phyloP scores from a whole-genome alignment of 2,329 filamentous ascomycete genomes.

The Fonsecaea multimorphosa region DNA sequence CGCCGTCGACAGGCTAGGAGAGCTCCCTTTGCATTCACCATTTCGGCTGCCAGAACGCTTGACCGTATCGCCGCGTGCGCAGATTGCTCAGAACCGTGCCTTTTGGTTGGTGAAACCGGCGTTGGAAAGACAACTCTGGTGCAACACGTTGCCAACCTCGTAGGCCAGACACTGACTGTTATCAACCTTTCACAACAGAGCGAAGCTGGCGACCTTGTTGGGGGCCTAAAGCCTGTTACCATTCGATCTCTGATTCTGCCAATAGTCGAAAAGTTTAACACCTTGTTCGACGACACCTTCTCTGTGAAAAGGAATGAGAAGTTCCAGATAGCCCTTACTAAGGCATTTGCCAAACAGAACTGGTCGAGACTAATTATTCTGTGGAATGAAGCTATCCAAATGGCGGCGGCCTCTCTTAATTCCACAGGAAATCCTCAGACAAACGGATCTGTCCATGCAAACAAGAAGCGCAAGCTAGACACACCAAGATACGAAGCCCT shows the following conservation, averaged over 20 bases:
- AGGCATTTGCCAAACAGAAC: constrained; percentile 78
- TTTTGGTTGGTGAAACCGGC: constrained; percentile 98
- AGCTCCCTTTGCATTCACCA: constrained; percentile 80
- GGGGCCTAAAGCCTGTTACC: constrained; percentile 95
- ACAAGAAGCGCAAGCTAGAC: constrained; percentile 73
- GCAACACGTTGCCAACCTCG: constrained; percentile 83
- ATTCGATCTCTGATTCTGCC: constrained; percentile 85
- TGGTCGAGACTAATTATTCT: constrained; percentile 87
- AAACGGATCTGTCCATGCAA: constrained; percentile 49
- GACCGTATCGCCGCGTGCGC: constrained; percentile 88
- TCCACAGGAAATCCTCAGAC: constrained; percentile 41
- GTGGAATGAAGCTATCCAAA: constrained; percentile 86
- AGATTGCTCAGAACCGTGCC: constrained; percentile 80
- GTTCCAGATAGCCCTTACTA: constrained; percentile 80
- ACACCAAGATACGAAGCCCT: constrained; percentile 59
- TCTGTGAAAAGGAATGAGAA: constrained; percentile 85
- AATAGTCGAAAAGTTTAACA: constrained; percentile 90
- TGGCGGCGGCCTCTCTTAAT: constrained; percentile 74
- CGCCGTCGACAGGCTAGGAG: constrained; percentile 47
- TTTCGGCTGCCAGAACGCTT: constrained; percentile 79
- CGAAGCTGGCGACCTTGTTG: constrained; percentile 92
- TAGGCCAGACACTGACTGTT: constrained; percentile 85
- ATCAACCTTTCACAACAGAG: constrained; percentile 98
- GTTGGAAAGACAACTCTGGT: constrained; percentile 97
- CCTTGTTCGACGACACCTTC: constrained; percentile 86